These are phyloP conservation scores for Isabelozyma heimii DNA, from an alignment of 805 yeast species.

Conservation along the genomic window DNA sequence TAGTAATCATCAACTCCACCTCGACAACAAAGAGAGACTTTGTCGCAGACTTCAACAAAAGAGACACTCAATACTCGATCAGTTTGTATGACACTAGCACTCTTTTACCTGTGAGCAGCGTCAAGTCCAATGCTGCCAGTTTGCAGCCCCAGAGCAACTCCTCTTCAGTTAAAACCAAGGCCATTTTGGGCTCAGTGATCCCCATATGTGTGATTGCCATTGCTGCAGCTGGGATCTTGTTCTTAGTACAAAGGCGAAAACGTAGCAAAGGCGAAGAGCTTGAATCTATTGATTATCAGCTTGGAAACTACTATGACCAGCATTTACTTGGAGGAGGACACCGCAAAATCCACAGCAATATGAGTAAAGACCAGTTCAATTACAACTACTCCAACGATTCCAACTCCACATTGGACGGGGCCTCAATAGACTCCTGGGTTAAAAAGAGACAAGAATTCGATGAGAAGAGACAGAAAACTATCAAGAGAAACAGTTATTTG, in stretches of 20 bases:
- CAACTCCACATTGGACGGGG: conserved; percentile 39
- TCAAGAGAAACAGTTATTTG: conserved; percentile 20
- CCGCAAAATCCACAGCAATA: neutral
- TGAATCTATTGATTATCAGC: conserved; percentile 25
- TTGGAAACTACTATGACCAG: conserved; percentile 26
- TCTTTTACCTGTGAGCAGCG: conserved; percentile 27
- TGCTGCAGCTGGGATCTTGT: conserved; percentile 12
- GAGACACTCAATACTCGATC: conserved; percentile 26
- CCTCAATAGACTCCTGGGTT: conserved; percentile 53
- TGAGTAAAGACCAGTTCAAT: neutral
- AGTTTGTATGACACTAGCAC: conserved; percentile 41
- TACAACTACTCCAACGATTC: conserved; percentile 21
- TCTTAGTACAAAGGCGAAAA: conserved; percentile 17
- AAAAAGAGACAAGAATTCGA: conserved; percentile 49
- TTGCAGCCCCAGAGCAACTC: neutral
- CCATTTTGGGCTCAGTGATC: conserved; percentile 36
- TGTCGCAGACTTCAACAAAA: conserved; percentile 6
- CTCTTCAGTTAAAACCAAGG: conserved; percentile 17
- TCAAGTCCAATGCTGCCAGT: conserved; percentile 12
- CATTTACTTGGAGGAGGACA: neutral
- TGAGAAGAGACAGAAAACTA: conserved; percentile 9
- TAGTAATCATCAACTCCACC: conserved; percentile 39
- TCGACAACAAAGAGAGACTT: conserved; percentile 1
- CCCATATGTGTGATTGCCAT: conserved; percentile 25
- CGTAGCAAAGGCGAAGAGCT: conserved; percentile 14